These are phyloP conservation scores for Spathaspora gorwiae DNA, from an alignment of 805 yeast species.

Conservation along the genomic window DNA sequence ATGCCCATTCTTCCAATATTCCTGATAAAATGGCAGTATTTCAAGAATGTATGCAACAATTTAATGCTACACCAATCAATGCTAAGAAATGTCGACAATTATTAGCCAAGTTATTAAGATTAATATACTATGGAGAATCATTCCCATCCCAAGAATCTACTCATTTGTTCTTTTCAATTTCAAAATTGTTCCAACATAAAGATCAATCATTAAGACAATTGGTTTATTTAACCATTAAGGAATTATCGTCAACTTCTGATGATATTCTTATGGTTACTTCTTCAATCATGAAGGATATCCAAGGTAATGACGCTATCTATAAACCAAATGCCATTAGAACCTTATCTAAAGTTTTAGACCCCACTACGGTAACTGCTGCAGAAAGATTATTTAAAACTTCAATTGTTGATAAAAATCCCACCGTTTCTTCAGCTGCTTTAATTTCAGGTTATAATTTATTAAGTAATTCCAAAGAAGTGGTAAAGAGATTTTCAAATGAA, in stretches of 20 bases:
- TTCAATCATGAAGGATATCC: conserved; percentile 96
- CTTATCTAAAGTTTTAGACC: conserved; percentile 82
- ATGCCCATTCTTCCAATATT: conserved; percentile 46
- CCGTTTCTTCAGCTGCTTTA: conserved; percentile 89
- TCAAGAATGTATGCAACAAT: conserved; percentile 90
- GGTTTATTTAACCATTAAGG: conserved; percentile 92
- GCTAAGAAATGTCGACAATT: conserved; percentile 81
- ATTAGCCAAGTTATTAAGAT: conserved; percentile 76
- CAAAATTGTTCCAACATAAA: conserved; percentile 91
- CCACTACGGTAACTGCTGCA: conserved; percentile 84
- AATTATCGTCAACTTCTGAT: conserved; percentile 79
- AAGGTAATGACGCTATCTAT: conserved; percentile 77
- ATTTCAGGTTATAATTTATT: conserved; percentile 85
- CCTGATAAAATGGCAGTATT: conserved; percentile 97
- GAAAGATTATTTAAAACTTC: conserved; percentile 91
- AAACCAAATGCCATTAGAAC: conserved; percentile 96
- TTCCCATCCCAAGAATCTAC: conserved; percentile 91
- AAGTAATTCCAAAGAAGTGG: conserved; percentile 87
- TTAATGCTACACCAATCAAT: conserved; percentile 86
- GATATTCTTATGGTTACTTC: conserved; percentile 97
- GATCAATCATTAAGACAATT: conserved; percentile 84
- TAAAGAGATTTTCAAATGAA: conserved; percentile 91
- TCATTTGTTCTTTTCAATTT: conserved; percentile 84
- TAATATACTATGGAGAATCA: conserved; percentile 79
- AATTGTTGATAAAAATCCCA: conserved; percentile 84